Evolutionary conservation across 2,329 filamentous ascomycete species (phyloP).

Genomic region (Fusarium mexicanum): DNA sequence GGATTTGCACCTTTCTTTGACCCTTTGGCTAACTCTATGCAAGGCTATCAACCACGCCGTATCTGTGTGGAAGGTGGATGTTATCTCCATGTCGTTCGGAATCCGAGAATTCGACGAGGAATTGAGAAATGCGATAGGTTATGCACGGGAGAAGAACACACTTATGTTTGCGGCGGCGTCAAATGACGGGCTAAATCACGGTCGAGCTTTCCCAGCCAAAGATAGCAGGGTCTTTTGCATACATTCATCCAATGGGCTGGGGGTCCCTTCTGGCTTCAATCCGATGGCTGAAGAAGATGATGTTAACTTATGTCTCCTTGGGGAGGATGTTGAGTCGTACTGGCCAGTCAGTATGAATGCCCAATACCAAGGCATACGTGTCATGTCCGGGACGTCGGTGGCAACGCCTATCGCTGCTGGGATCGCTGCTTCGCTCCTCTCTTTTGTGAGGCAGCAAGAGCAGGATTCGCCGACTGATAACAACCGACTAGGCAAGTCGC

Average conservation of each 20-base stretch:
- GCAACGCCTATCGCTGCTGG: background rate
- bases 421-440: background rate
- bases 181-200: conserved; percentile 1
- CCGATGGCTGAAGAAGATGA: background rate
- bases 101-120: background rate
- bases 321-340: conserved; percentile 8
- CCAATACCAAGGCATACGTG: background rate
- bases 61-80: background rate
- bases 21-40: background rate
- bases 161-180: conserved; percentile 21
- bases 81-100: conserved; percentile 15
- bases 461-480: background rate
- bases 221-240: conserved; percentile 14
- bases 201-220: conserved; percentile 16
- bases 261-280: conserved; percentile 1
- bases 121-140: background rate
- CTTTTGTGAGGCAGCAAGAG: background rate
- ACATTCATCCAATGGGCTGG: background rate
- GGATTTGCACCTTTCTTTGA: background rate
- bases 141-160: background rate
- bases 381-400: background rate
- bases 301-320: conserved; percentile 9
- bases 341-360: background rate
- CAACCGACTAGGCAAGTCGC: background rate
- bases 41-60: background rate